These are phyloP conservation scores for Tylopilus balloui DNA, from an alignment of 768 basidiomycete species.

Conservation along the genomic window DNA sequence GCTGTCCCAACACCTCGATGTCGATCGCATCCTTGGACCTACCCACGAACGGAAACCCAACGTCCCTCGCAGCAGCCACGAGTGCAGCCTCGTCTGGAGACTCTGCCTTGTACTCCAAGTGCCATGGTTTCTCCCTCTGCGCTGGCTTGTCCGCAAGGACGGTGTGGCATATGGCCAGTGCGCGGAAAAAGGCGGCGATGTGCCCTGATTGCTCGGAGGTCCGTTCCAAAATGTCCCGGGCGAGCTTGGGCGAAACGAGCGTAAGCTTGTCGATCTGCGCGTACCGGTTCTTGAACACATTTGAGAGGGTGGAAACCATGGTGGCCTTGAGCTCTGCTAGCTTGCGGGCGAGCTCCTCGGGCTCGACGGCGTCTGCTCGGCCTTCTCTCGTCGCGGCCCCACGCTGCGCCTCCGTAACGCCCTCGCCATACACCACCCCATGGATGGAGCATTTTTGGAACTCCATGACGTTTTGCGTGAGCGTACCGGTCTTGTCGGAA, in stretches of 20 bases:
- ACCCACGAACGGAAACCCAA: conserved; percentile 85
- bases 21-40: conserved; percentile 72
- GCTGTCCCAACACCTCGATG: conserved; percentile 88
- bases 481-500: conserved; percentile 93
- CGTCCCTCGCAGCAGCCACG: conserved; percentile 87
- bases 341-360: conserved; percentile 65
- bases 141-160: conserved; percentile 80
- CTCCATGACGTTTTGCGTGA: conserved; percentile 98
- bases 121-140: conserved; percentile 52
- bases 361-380: conserved; percentile 56
- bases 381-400: conserved; percentile 87
- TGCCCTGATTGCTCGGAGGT: conserved; percentile 55
- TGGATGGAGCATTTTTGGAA: conserved; percentile 92
- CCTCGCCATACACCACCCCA: conserved; percentile 87
- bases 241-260: conserved; percentile 81
- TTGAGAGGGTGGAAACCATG: conserved; percentile 75
- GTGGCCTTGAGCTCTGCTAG: conserved; percentile 61
- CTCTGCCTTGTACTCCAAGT: conserved; percentile 90
- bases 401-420: conserved; percentile 91
- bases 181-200: conserved; percentile 87
- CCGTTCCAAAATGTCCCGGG: conserved; percentile 67
- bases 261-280: conserved; percentile 78
- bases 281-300: conserved; percentile 85
- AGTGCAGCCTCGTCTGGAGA: conserved; percentile 94
- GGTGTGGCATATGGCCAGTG: conserved; percentile 89